Evolutionary conservation across 2,329 filamentous ascomycete genomes (phyloP), one percentile per base, ranked within the genome.

Genomic region (Colletotrichum liaoningense): DNA sequence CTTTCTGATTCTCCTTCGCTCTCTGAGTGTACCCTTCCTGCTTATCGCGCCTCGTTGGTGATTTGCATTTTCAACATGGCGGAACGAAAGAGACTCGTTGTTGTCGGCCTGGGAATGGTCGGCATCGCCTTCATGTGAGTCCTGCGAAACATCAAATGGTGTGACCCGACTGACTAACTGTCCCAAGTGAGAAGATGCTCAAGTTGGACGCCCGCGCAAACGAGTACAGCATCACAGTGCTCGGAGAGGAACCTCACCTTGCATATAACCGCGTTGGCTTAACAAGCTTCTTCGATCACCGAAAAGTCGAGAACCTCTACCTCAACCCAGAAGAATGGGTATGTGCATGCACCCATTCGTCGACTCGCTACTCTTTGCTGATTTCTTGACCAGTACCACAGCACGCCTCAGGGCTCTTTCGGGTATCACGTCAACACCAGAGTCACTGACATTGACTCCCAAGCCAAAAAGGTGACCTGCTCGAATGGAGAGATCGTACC

Each of bases 101-200:
- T 97, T 49, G 94, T 97, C 52, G 95, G 95, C 11, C 83, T 98
- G 83, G 95, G 95, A 2, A 98, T 98, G 95, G 95, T 98, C 57
- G 94, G 93, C 52, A 93, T 97, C 77, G 92, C 93, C 55, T 96
- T 97, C 81, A 94, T 97, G 93, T 96, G 84, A 87, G 93, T 87
- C 24, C 11, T 16, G 38, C 33, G 9, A 11, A 3, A 8, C 24
- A 22, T 26, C 60, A 1, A 14, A 9, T 9, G 12, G 4, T 26
- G 35, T 24, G 38, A 26, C 4, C 42, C 4, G 33, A 8, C 66
- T 56, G 12, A 49, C 42, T 58, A 19, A 58, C 24, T 35, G 33
- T 63, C 8, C 24, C 19, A 77, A 97, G 95, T 78, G 95, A 98
- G 83, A 98, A 98, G 83, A 83, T 98, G 11, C 87, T 97, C 79